Evolutionary conservation across 345 rosid genomes (phyloP), one percentile per base, ranked within the genome.

Genomic region (Pugionium cornutum): DNA sequence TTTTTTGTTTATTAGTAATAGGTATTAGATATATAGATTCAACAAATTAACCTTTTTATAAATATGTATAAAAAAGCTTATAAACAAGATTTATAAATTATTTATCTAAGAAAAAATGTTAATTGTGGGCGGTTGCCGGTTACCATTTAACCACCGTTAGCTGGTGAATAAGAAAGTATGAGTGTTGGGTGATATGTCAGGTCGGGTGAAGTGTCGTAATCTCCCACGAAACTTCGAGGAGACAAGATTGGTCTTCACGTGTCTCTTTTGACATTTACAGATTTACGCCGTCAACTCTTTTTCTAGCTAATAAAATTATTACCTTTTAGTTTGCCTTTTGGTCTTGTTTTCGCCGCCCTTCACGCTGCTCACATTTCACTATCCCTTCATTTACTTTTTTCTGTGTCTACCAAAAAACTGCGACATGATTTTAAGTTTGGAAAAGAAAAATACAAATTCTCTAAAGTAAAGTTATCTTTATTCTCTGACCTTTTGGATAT

Each of bases 71-170:
- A 18, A 18, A 18, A 18, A 18, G 18, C 18, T 18, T 18, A 18
- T 18, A 18, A 18, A 18, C 18, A 18, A 18, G 18, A 18, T 18
- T 18, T 18, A 18, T 18, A 18, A 18, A 18, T 18, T 18, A 18
- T 18, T 18, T 18, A 18, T 18, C 18, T 18, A 18, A 18, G 18
- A 18, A 18, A 18, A 18, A 18, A 18, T 18, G 18, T 18, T 18
- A 18, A 40, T 1, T 27, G 27, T 44, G 46, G 62, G 11, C 9
- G 28, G 63, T 53, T 9, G 18, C 45, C 68, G 62, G 62, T 69
- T 37, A 53, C 58, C 69, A 69, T 64, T 46, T 37, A 70, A n/a
- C 1, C 49, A 50, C 42, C 63, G 75, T 70, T 62, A 46, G 63
- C 4, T 27, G 35, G 36, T 68, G 75, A 62, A 26, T 70, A 3